Percentiles rank a stretch among this genome's conserved stretches.
These are phyloP conservation scores for Potentilla sterilis DNA, from an alignment of 306 rosid species.

Conservation along the genomic window DNA sequence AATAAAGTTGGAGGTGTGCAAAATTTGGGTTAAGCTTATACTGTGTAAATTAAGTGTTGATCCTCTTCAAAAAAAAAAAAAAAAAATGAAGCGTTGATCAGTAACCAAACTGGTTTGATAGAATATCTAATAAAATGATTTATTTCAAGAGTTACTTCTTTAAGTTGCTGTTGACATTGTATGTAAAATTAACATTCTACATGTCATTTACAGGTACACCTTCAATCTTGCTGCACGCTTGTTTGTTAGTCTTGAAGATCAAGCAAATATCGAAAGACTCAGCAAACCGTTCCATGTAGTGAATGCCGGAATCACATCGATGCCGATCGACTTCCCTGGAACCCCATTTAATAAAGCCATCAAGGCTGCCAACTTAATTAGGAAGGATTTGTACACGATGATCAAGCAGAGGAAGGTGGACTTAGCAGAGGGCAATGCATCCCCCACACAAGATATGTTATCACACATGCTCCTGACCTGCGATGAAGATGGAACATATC, in stretches of 20 bases:
- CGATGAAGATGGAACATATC: slow-evolving; percentile 33
- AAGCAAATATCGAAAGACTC: slow-evolving; percentile 23
- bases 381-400: slow-evolving; percentile 38
- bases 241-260: slow-evolving; percentile 56
- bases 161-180: too few relatives aligned
- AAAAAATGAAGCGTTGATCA: too few relatives aligned
- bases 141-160: too few relatives aligned
- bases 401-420: slow-evolving; percentile 49
- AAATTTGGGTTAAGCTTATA: too few relatives aligned
- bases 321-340: slow-evolving; percentile 59
- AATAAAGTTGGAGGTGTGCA: too few relatives aligned
- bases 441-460: slow-evolving; percentile 47
- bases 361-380: slow-evolving; percentile 34
- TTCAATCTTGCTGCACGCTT: slow-evolving; percentile 49
- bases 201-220: slow-evolving; percentile 40
- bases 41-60: too few relatives aligned
- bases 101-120: too few relatives aligned
- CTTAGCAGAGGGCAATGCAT: slow-evolving; percentile 41
- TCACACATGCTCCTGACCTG: slow-evolving; percentile 54
- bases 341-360: slow-evolving; percentile 46
- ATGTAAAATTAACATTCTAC: too few relatives aligned
- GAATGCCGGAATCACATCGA: slow-evolving; percentile 35
- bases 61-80: too few relatives aligned
- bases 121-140: too few relatives aligned
- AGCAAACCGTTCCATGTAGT: slow-evolving; percentile 32